Evolutionary conservation across 1,284 basidiomycete genomes (phyloP), one percentile per base, ranked within the genome.

Genomic region (Uromyces viciae-fabae): DNA sequence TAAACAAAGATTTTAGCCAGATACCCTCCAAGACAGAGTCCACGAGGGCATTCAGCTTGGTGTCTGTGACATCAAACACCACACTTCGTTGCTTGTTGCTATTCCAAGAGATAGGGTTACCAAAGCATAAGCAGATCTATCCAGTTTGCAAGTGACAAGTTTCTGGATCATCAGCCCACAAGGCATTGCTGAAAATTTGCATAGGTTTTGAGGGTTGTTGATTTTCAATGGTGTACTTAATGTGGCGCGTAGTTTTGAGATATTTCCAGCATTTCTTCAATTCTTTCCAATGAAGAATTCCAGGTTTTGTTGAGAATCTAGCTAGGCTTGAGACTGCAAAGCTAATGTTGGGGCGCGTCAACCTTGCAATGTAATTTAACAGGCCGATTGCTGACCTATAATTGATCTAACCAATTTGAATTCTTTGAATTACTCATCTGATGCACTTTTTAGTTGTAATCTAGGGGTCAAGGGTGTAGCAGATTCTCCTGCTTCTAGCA

Each of bases 111-210:
- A 76, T 36, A 11, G 25, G n/a, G 1, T 36, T 33, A 9, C 75
- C 75, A 49, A 64, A 31, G 40, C 64, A n/a, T 14, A 15, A 62
- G 40, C 28, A 38, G 2, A 76, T 19, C 14, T 66, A 76, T 49
- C 75, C 75, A 11, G 75, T 43, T 0, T 43, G 42, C 7, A 60
- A 76, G 8, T 58, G 42, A 7, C 75, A n/a, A 7, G n/a, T 66
- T 0, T 7, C 9, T 9, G 38, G 60, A 28, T 49, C 38, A 4
- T 46, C 60, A 14, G 58, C 75, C 75, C 75, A 76, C n/a, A 64
- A 38, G 14, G 75, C 56, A 66, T 76, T 43, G 40, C 52, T 66
- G n/a, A n/a, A n/a, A n/a, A n/a, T n/a, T n/a, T n/a, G n/a, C n/a
- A n/a, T n/a, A n/a, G n/a, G n/a, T n/a, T n/a, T n/a, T n/a, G n/a